Evolutionary conservation across 306 rosid species (phyloP), one percentile per base, ranked within the genome.

Genomic region (Quercus cerris): DNA sequence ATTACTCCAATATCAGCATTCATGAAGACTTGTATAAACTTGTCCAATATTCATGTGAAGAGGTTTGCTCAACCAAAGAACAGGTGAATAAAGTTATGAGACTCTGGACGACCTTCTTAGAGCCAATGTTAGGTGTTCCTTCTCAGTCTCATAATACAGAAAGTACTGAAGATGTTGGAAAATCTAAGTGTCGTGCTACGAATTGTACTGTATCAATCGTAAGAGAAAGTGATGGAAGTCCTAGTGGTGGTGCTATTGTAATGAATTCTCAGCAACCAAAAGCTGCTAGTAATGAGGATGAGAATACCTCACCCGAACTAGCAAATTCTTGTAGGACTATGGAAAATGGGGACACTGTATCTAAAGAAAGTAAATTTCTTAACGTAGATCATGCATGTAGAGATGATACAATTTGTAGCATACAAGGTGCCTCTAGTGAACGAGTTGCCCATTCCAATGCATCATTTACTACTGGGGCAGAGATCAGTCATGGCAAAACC

Each of bases 1-100:
- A 90, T 83, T 91, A 84, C 82, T 75, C 86, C 67, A 97, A 96
- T 84, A 35, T 72, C 72, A 88, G 86, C 71, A 85, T 96, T 86
- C 94, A 93, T 56, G 97, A 93, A 71, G 98, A 96, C 81, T 79
- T 96, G 82, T 96, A 90, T 80, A 92, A 96, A 80, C 97, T 93
- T 63, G 83, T 96, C 77, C 85, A 86, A 66, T 91, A 86, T 90
- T 93, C 98, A 61, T 91, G 97, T 85, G 89, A 89, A 70, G 99
- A 96, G 88, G 75, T 96, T 31, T 91, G 90, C 90, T 76, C 97
- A 63, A 89, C 93, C 14, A 93, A 88, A 75, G 98, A 96, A 76
- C 88, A 91, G 80, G 81, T 87, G 52, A 89, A 82, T 82, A 93
- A 96, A 85, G 92, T 87, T 64, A 90, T 93, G 94, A 91, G 90